phyloP scores from a whole-genome alignment of 768 basidiomycete genomes.

The Boletus rex-veris region DNA sequence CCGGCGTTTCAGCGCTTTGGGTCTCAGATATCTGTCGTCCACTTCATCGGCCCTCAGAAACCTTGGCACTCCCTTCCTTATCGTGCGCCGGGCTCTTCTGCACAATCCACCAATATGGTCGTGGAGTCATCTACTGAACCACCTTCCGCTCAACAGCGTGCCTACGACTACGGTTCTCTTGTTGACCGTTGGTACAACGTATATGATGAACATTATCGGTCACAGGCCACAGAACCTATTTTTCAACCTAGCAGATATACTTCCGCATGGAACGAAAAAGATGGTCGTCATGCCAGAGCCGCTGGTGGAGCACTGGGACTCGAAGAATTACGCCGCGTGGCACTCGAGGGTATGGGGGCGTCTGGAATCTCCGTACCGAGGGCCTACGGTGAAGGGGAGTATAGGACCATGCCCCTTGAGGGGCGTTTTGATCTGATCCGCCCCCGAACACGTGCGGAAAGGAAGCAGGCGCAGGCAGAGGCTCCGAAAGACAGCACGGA shows the following conservation, averaged over 20 bases:
- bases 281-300: not conserved
- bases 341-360: constrained; percentile 30
- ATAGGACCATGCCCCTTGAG: constrained; percentile 78
- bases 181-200: constrained; percentile 89
- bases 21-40: constrained; percentile 78
- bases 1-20: constrained; percentile 96
- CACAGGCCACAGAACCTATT: constrained; percentile 42
- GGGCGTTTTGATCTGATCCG: constrained; percentile 88
- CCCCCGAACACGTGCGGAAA: constrained; percentile 27
- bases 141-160: constrained; percentile 34
- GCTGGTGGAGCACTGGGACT: constrained; percentile 36
- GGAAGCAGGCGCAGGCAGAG: constrained; percentile 2
- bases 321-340: constrained; percentile 36
- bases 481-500: constrained; percentile 1
- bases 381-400: constrained; percentile 58
- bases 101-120: constrained; percentile 31
- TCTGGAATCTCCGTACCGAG: constrained; percentile 8
- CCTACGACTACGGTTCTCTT: constrained; percentile 76
- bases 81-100: constrained; percentile 55
- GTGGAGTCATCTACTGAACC: constrained; percentile 21
- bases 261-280: constrained; percentile 68
- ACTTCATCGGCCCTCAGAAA: constrained; percentile 96
- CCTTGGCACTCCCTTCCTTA: constrained; percentile 81
- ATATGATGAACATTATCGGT: constrained; percentile 85
- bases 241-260: constrained; percentile 59